Base-by-base conservation (phyloP, 805 yeast genomes). In the Komagataella populi region DNA sequence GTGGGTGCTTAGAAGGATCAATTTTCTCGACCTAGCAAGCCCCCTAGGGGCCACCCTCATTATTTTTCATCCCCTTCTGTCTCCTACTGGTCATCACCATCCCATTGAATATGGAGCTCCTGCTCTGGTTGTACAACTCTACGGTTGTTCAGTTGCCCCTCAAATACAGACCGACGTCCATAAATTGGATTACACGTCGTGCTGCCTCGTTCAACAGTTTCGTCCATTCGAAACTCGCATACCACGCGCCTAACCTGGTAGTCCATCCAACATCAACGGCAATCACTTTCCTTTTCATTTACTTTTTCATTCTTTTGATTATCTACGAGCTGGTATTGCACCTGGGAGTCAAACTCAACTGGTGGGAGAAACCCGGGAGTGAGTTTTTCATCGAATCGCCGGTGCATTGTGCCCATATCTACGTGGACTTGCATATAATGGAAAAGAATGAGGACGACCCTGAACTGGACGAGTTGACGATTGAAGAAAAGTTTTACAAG, bases 331-430 rank as follows among this genome's bases (percentile, higher is more conserved):
- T 52, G 1, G 39, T 59, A 4, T 47, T 60, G 8, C 48, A 61
- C 50, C 23, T 48, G 1, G 67, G 68, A 4, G 59, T 63, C 22
- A 46, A 53, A 4, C 49, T 60, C 1, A 53, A 55, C 6, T 24
- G 24, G 6, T 65, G 69, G 68, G 56, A 60, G 3, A 54, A 54
- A 16, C 67, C 68, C 24, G 68, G 64, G 2, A 57, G 77, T 56
- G 84, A 82, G 51, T 76, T 79, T 23, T 84, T 84, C 61, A 72
- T 74, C n/a, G 85, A 84, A 47, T 75, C 78, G 23, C 93, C 91
- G 0, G 81, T 82, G 6, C 91, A 84, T 62, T 84, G 89, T 65
- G 89, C 93, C 0, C 88, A 84, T 63, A 70, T 84, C 1, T 79
- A 79, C 55, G 75, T 80, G 5, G 65, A 76, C 23, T 69, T 84